phyloP scores from a whole-genome alignment of 768 basidiomycete genomes.

The Termitomyces sp. region DNA sequence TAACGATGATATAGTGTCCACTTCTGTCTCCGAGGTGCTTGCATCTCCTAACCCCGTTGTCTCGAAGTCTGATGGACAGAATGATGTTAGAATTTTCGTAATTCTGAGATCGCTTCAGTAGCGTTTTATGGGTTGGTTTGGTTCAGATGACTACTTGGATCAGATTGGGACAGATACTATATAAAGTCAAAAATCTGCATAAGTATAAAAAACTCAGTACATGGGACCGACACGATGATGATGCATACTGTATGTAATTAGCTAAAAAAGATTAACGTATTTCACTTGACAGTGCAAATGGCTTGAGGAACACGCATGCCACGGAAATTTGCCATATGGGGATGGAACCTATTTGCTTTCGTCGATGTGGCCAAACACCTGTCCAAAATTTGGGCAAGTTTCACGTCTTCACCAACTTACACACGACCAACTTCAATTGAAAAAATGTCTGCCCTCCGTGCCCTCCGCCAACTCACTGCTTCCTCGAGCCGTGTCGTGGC shows the following conservation, averaged over 20 bases:
- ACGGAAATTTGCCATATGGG: background rate
- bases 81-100: background rate
- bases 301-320: too few species aligned
- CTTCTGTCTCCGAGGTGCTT: background rate
- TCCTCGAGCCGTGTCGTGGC: constrained; percentile 34
- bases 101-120: background rate
- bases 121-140: too few species aligned
- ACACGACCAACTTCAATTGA: background rate
- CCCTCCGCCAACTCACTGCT: constrained; percentile 50
- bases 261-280: background rate
- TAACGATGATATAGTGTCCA: background rate
- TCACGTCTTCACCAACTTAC: background rate
- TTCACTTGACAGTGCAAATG: too few species aligned
- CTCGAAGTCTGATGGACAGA: too few species aligned
- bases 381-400: constrained; percentile 9
- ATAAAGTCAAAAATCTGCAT: background rate
- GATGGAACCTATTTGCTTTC: constrained; percentile 4
- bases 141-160: background rate
- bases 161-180: too few species aligned
- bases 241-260: background rate
- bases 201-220: background rate
- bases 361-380: constrained; percentile 5
- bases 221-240: background rate
- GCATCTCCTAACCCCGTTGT: background rate
- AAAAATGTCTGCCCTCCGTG: constrained; percentile 57